phyloP scores from a whole-genome alignment of 352 stramenopile species.

The Phytopythium boreale region DNA sequence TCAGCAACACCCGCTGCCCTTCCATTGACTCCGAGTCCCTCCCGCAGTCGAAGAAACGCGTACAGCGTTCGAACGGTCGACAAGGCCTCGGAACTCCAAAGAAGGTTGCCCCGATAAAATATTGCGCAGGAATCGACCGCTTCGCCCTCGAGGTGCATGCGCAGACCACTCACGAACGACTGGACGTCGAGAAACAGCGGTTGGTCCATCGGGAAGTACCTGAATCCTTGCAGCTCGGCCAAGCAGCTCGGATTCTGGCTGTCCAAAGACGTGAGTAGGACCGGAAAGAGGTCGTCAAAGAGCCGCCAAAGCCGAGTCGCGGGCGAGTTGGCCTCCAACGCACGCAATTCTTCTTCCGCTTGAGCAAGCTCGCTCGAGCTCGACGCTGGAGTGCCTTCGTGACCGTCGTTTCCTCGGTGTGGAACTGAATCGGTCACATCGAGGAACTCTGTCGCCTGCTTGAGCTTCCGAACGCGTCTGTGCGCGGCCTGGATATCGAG shows the following conservation, averaged over 20 bases:
- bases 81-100: conserved; percentile 45
- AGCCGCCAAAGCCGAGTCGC: conserved; percentile 21
- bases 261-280: conserved; percentile 35
- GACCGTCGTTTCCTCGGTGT: neutral
- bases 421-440: conserved; percentile 7
- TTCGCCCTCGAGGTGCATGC: conserved; percentile 15
- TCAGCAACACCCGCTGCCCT: neutral
- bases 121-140: conserved; percentile 22
- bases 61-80: conserved; percentile 33
- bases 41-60: conserved; percentile 45
- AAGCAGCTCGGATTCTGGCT: conserved; percentile 27
- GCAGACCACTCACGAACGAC: conserved; percentile 47
- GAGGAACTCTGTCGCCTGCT: conserved; percentile 20
- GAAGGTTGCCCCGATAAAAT: conserved; percentile 53
- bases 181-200: conserved; percentile 46
- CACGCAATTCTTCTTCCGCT: conserved; percentile 23
- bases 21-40: conserved; percentile 53
- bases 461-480: conserved; percentile 49
- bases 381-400: conserved; percentile 1
- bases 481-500: conserved; percentile 25
- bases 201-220: conserved; percentile 49
- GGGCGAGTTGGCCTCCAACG: conserved; percentile 31
- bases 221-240: conserved; percentile 40
- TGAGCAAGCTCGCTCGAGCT: conserved; percentile 5
- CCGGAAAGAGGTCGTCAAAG: conserved; percentile 40